phyloP scores from a whole-genome alignment of 768 basidiomycete genomes.

The Lactarius sanguifluus region DNA sequence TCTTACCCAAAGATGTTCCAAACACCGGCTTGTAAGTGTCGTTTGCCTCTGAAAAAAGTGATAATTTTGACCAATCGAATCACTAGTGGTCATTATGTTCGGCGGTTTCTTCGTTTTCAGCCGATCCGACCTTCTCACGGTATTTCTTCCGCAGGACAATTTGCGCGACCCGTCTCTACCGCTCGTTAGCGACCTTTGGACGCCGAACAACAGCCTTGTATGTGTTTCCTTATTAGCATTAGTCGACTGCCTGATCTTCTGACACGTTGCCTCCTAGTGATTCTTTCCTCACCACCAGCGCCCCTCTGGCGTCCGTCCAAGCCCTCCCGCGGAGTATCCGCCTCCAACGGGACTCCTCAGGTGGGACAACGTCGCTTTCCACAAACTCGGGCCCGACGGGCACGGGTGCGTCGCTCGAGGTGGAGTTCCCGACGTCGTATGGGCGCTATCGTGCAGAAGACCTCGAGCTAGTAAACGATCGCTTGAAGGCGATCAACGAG shows the following conservation, averaged over 20 bases:
- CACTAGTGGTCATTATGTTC: background rate
- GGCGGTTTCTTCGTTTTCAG: background rate
- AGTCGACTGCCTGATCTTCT: no score
- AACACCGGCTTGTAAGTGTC: conserved; percentile 11
- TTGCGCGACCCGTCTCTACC: conserved; percentile 14
- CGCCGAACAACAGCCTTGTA: background rate
- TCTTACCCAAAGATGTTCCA: conserved; percentile 6
- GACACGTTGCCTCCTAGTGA: background rate
- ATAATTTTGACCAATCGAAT: background rate
- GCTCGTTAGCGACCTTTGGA: background rate
- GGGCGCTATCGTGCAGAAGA: conserved; percentile 14
- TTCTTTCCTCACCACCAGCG: background rate
- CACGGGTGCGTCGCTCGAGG: conserved; percentile 6
- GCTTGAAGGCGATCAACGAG: conserved; percentile 10
- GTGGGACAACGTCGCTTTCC: background rate
- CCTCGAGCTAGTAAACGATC: background rate
- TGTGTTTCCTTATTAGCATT: background rate
- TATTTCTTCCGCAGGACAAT: conserved; percentile 3
- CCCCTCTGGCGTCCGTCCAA: conserved; percentile 3
- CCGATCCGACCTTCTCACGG: background rate
- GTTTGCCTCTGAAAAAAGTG: background rate
- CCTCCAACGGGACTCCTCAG: background rate
- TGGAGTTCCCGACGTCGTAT: conserved; percentile 19
- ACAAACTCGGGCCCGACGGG: background rate
- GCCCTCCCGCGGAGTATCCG: background rate